Percentiles rank a stretch among this genome's conserved stretches.
phyloP scores from a whole-genome alignment of 2,329 filamentous ascomycete species.

The Penicillium polonicum region DNA sequence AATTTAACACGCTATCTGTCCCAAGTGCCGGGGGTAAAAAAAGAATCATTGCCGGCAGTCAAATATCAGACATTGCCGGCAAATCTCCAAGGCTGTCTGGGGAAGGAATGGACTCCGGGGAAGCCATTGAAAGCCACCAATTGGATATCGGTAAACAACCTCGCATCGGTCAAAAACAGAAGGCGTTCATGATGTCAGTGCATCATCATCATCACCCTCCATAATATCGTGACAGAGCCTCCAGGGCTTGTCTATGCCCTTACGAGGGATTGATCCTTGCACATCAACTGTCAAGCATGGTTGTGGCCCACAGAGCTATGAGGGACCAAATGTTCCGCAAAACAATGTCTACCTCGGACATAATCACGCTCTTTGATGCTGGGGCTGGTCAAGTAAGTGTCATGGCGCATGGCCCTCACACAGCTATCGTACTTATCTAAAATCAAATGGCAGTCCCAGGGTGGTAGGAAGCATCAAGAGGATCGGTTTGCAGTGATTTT shows the following conservation, averaged over 20 bases:
- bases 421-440: slow-evolving; percentile 1
- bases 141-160: background rate
- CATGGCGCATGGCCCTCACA: background rate
- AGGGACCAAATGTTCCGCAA: slow-evolving; percentile 24
- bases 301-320: slow-evolving; percentile 15
- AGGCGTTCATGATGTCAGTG: slow-evolving; percentile 29
- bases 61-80: background rate
- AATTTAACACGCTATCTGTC: background rate
- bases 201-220: slow-evolving; percentile 30
- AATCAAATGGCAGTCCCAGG: slow-evolving; percentile 28
- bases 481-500: slow-evolving; percentile 32
- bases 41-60: background rate
- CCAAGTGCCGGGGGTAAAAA: background rate
- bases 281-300: slow-evolving; percentile 4
- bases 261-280: background rate
- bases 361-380: slow-evolving; percentile 31
- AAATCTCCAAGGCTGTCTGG: background rate
- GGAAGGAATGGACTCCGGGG: slow-evolving; percentile 5
- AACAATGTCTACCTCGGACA: slow-evolving; percentile 27
- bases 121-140: slow-evolving; percentile 3
- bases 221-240: background rate
- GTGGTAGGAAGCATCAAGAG: slow-evolving; percentile 31
- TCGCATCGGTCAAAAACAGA: background rate
- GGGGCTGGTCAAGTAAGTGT: slow-evolving; percentile 31
- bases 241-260: background rate